Percentiles rank a stretch among this genome's conserved stretches.
Evolutionary conservation across 768 basidiomycete genomes (phyloP).

Genomic region (Tricholoma saponaceum): DNA sequence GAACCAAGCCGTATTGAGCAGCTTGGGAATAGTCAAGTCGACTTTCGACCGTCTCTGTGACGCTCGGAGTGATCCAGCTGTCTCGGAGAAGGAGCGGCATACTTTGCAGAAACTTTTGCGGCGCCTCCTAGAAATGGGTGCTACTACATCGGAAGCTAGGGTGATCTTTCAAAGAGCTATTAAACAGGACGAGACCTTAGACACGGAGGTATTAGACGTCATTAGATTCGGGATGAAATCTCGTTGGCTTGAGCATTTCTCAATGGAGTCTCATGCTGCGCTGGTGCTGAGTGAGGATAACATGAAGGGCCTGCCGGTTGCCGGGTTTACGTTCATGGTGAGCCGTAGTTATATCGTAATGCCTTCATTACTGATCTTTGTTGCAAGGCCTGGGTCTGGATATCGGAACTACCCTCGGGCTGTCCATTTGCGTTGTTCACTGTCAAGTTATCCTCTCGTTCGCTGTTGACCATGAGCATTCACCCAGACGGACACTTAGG

Average conservation of each 20-base stretch:
- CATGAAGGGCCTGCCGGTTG: constrained; percentile 48
- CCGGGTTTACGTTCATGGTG: constrained; percentile 76
- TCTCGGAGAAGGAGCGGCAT: constrained; percentile 47
- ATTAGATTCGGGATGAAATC: constrained; percentile 69
- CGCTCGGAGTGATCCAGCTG: constrained; percentile 16
- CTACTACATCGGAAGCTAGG: constrained; percentile 60
- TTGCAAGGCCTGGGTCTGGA: constrained; percentile 46
- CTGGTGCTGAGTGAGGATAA: constrained; percentile 45
- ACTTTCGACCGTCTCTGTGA: constrained; percentile 46
- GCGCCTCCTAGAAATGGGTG: constrained; percentile 73
- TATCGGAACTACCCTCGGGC: constrained; percentile 34
- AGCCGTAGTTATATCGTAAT: constrained; percentile 5
- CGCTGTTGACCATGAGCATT: constrained; percentile 42
- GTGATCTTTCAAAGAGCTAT: constrained; percentile 57
- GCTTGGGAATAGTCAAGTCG: constrained; percentile 48
- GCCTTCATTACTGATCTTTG: background rate
- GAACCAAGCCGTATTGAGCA: constrained; percentile 66
- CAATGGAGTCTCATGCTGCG: constrained; percentile 53
- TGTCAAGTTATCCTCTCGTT: constrained; percentile 21
- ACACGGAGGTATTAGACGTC: constrained; percentile 65
- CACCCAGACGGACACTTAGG: constrained; percentile 56
- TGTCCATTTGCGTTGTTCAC: constrained; percentile 35
- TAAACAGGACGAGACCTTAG: constrained; percentile 44
- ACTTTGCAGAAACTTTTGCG: constrained; percentile 59
- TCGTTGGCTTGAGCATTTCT: constrained; percentile 78